Evolutionary conservation across 257 asterid genomes (phyloP).

Genomic region (Solanum rostratum): DNA sequence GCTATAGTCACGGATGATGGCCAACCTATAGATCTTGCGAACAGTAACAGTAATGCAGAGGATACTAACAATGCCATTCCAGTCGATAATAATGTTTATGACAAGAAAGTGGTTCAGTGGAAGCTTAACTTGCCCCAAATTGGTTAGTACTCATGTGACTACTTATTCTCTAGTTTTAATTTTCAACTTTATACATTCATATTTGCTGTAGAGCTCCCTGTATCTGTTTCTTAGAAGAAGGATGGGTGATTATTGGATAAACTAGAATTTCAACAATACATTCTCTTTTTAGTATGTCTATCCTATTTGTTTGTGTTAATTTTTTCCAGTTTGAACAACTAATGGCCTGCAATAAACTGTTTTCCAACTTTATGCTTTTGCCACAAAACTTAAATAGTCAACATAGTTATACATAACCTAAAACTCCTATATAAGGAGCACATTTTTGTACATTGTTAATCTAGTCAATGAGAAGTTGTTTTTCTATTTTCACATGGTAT

Average conservation of each 20-base stretch:
- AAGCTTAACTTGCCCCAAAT: constrained; percentile 63
- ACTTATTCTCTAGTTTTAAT: not conserved
- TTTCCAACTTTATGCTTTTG: not conserved
- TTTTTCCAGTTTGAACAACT: not conserved
- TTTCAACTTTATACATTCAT: not conserved
- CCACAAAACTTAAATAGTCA: not conserved
- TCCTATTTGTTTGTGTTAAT: not conserved
- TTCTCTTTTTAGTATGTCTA: not conserved
- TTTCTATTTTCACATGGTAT: not conserved
- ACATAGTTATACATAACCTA: not conserved
- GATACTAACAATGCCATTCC: not conserved
- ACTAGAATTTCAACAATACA: not conserved
- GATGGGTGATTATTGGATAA: not conserved
- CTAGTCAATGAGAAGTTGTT: not conserved
- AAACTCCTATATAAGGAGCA: not conserved
- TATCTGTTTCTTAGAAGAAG: not conserved
- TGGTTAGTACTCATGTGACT: constrained; percentile 29
- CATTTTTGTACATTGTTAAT: not conserved
- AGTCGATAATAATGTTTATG: constrained; percentile 1
- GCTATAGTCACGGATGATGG: constrained; percentile 47
- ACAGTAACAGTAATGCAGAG: not conserved
- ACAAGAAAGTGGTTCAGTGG: constrained; percentile 65
- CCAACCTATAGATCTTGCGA: constrained; percentile 36
- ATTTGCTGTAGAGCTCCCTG: not conserved
- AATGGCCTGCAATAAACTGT: not conserved